These are phyloP conservation scores for Fusarium anguioides DNA, from an alignment of 2,329 filamentous ascomycete genomes.

Conservation along the genomic window DNA sequence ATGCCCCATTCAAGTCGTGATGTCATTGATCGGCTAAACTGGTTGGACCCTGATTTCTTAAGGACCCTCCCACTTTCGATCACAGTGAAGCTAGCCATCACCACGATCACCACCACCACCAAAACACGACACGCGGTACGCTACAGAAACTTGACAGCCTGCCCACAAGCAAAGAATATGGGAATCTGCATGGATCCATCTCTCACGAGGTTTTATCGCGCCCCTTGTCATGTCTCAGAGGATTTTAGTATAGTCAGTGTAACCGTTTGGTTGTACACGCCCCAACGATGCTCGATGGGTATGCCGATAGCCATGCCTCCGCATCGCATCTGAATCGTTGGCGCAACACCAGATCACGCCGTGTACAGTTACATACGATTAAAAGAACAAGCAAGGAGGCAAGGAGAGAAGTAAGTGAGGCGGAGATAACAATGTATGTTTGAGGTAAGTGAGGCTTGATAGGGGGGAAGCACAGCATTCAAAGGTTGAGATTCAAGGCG, in stretches of 20 bases:
- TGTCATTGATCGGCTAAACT: slow-evolving; percentile 23
- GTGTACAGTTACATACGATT: not conserved
- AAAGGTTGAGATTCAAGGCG: slow-evolving; percentile 6
- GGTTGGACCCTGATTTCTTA: slow-evolving; percentile 31
- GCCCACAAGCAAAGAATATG: not conserved
- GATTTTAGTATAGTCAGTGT: slow-evolving; percentile 4
- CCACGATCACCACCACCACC: slow-evolving; percentile 11
- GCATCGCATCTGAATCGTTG: slow-evolving; percentile 34
- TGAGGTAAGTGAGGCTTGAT: slow-evolving; percentile 23
- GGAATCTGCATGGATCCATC: not conserved
- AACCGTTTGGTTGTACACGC: slow-evolving; percentile 15
- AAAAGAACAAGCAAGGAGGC: not conserved
- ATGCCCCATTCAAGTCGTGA: slow-evolving; percentile 11
- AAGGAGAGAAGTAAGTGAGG: slow-evolving; percentile 15
- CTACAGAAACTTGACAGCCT: not conserved
- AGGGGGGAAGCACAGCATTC: slow-evolving; percentile 3
- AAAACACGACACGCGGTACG: not conserved
- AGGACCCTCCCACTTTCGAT: slow-evolving; percentile 11
- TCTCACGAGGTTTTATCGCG: not conserved
- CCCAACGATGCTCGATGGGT: slow-evolving; percentile 14
- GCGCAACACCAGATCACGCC: slow-evolving; percentile 31
- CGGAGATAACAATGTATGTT: slow-evolving; percentile 3
- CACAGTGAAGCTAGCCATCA: slow-evolving; percentile 1
- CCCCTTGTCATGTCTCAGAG: slow-evolving; percentile 20
- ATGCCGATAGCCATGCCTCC: slow-evolving; percentile 29